Conservation (phyloP, 257 asterid genomes). For the Coffea eugenioides region DNA sequence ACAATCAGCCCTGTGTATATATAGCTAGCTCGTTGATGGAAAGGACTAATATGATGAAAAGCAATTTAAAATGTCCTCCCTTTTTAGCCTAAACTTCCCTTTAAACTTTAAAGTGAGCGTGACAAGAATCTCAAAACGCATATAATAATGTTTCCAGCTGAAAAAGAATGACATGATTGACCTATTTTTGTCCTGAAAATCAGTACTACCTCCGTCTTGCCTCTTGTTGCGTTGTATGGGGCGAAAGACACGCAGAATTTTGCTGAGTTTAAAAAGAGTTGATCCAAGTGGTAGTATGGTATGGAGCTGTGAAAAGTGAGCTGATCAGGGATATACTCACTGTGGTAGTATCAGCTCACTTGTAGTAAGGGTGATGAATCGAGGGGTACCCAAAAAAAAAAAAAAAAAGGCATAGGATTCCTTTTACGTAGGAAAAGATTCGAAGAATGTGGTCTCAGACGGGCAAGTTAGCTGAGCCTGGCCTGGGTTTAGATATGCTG, state of each 20-base stretch:
- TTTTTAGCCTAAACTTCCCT: too few relatives aligned
- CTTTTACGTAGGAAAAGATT: slow-evolving; percentile 27
- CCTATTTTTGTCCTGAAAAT: not conserved
- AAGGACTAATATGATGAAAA: too few relatives aligned
- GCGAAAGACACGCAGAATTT: not conserved
- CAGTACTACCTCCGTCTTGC: not conserved
- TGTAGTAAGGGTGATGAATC: not conserved
- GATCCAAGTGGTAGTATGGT: not conserved
- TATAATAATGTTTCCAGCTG: too few relatives aligned
- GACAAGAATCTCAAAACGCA: not conserved
- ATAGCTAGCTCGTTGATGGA: too few relatives aligned
- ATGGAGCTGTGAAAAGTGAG: not conserved
- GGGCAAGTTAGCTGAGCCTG: slow-evolving; percentile 24
- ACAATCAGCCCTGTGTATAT: too few relatives aligned
- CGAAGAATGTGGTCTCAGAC: slow-evolving; percentile 25
- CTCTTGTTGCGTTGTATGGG: not conserved
- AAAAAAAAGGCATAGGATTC: slow-evolving; percentile 49
- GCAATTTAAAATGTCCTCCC: too few relatives aligned
- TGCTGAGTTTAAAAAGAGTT: too few relatives aligned
- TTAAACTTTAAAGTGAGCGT: too few relatives aligned
- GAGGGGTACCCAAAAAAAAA: not conserved
- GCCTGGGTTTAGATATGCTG: slow-evolving; percentile 23
- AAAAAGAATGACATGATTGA: not conserved
- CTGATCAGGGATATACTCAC: not conserved
- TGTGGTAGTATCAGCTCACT: not conserved